Evolutionary conservation across 805 yeast genomes (phyloP).

Genomic region (Spathaspora girioi): DNA sequence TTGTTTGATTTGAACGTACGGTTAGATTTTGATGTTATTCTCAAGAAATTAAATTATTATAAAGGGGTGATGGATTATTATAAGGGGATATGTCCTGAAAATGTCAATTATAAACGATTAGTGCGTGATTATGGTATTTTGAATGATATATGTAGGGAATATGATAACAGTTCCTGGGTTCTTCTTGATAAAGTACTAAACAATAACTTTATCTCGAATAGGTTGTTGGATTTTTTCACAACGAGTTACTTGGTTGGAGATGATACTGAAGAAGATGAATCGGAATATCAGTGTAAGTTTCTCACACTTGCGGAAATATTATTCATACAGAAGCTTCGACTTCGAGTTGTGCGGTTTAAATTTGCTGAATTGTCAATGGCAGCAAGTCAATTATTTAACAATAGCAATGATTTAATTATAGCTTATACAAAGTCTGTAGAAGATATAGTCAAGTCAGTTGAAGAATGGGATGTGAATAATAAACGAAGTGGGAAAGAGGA

Average conservation of each 20-base stretch:
- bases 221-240: conserved; percentile 2
- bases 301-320: not conserved
- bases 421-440: not conserved
- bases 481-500: not conserved
- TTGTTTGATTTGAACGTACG: conserved; percentile 16
- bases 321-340: conserved; percentile 1
- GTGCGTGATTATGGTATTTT: not conserved
- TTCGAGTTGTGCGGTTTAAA: conserved; percentile 4
- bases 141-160: not conserved
- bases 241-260: not conserved
- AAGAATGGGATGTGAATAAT: not conserved
- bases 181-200: conserved; percentile 8
- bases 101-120: not conserved
- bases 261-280: not conserved
- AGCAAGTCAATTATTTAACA: not conserved
- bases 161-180: conserved; percentile 2
- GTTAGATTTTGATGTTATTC: conserved; percentile 10
- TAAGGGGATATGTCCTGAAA: not conserved
- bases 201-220: conserved; percentile 11
- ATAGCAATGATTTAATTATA: not conserved
- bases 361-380: conserved; percentile 1
- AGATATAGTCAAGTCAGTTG: not conserved
- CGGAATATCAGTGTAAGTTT: not conserved
- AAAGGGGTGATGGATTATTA: not conserved
- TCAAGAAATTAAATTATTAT: conserved; percentile 12